phyloP scores from a whole-genome alignment of 257 asterid genomes.

The Nemophila menziesii region DNA sequence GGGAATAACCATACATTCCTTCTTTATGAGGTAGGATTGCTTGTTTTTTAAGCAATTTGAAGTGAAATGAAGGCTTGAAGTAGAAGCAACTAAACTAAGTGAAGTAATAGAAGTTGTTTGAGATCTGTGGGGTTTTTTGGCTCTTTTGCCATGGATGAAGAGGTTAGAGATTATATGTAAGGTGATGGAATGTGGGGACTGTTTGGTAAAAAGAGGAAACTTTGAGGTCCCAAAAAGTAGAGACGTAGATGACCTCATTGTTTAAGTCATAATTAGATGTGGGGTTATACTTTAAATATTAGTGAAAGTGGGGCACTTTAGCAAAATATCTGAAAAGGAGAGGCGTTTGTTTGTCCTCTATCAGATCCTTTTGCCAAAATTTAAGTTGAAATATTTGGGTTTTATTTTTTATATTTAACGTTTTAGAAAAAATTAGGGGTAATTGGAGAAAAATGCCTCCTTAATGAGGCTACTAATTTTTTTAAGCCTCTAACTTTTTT shows the following conservation, averaged over 20 bases:
- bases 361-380: too few relatives aligned
- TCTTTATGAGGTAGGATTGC: constrained; percentile 23
- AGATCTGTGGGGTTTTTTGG: constrained; percentile 6
- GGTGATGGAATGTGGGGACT: constrained; percentile 2
- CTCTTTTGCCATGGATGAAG: not conserved
- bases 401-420: too few relatives aligned
- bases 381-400: too few relatives aligned
- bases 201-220: constrained; percentile 9
- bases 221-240: constrained; percentile 5
- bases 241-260: not conserved
- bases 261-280: not conserved
- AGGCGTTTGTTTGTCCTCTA: too few relatives aligned
- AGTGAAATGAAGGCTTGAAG: constrained; percentile 22
- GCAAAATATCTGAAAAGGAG: too few relatives aligned
- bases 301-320: too few relatives aligned
- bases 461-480: too few relatives aligned
- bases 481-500: too few relatives aligned
- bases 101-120: not conserved
- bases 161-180: not conserved
- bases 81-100: constrained; percentile 32
- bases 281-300: not conserved
- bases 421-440: too few relatives aligned
- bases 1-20: constrained; percentile 69
- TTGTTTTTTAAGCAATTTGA: constrained; percentile 42
- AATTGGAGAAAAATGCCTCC: too few relatives aligned